These are phyloP conservation scores for Neurospora sp. DNA, from an alignment of 2,329 filamentous ascomycete genomes.

Conservation along the genomic window DNA sequence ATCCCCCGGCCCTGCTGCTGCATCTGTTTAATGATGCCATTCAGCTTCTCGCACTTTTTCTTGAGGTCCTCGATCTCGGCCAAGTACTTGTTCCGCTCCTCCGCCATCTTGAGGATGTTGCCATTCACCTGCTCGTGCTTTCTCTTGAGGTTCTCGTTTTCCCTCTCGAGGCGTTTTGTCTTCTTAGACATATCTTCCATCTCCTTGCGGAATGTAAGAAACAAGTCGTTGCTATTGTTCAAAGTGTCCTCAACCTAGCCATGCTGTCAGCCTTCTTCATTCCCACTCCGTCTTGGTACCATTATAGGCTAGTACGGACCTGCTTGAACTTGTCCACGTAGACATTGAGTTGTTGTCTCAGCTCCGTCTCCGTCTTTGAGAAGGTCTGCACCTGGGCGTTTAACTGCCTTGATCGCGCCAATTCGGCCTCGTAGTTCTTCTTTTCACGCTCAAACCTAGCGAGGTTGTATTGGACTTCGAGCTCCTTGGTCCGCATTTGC, in stretches of 20 bases:
- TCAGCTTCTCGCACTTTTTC: conserved; percentile 82
- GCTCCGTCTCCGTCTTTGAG: conserved; percentile 88
- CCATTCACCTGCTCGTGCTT: conserved; percentile 91
- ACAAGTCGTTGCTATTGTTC: conserved; percentile 96
- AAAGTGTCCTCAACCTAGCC: conserved; percentile 91
- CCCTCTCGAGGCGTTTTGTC: conserved; percentile 91
- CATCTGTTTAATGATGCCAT: conserved; percentile 92
- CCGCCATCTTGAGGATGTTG: conserved; percentile 95
- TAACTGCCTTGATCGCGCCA: conserved; percentile 69
- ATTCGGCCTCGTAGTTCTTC: conserved; percentile 76
- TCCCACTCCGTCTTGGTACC: neutral
- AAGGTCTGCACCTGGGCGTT: conserved; percentile 91
- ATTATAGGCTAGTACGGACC: conserved; percentile 46
- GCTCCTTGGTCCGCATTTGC: conserved; percentile 84
- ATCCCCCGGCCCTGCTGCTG: conserved; percentile 83
- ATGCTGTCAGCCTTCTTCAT: conserved; percentile 15
- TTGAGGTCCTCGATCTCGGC: conserved; percentile 70
- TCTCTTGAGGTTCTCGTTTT: conserved; percentile 81
- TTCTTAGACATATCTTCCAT: conserved; percentile 99
- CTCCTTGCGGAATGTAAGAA: conserved; percentile 93
- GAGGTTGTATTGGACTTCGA: conserved; percentile 88
- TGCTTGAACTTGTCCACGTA: conserved; percentile 99
- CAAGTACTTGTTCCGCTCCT: conserved; percentile 71
- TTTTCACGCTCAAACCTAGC: conserved; percentile 83
- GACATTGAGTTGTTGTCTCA: conserved; percentile 91